Evolutionary conservation across 495 filamentous ascomycete species (phyloP).

Genomic region (Baudoinia panamericana): DNA sequence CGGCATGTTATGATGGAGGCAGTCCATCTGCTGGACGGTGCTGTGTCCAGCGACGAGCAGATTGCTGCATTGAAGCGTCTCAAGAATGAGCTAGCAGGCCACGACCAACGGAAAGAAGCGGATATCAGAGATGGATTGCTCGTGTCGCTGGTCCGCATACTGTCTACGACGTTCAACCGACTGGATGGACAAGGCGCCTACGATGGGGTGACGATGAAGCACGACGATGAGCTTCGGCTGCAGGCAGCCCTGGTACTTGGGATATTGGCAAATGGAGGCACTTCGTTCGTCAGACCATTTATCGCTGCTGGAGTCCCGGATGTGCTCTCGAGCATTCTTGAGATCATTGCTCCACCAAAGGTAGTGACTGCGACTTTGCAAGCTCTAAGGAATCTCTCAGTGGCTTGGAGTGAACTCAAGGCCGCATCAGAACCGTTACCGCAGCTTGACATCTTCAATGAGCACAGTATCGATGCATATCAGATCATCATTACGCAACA

Average conservation of each 20-base stretch:
- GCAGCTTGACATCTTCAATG: conserved; percentile 1
- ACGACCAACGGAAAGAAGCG: conserved; percentile 70
- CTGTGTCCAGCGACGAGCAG: conserved; percentile 29
- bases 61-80: conserved; percentile 52
- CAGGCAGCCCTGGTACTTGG: conserved; percentile 70
- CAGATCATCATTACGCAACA: conserved; percentile 46
- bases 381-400: conserved; percentile 57
- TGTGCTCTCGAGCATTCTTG: conserved; percentile 53
- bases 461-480: conserved; percentile 6
- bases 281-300: conserved; percentile 62
- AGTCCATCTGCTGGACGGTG: too few relatives aligned
- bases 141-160: conserved; percentile 48
- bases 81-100: conserved; percentile 83
- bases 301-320: conserved; percentile 51
- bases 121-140: conserved; percentile 60
- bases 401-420: conserved; percentile 43
- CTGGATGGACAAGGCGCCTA: conserved; percentile 28
- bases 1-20: too few relatives aligned
- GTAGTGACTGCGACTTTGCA: conserved; percentile 62
- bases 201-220: conserved; percentile 20
- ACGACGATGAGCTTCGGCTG: conserved; percentile 53
- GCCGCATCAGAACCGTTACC: neutral
- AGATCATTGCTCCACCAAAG: conserved; percentile 45
- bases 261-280: conserved; percentile 81
- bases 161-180: conserved; percentile 30